These are phyloP conservation scores for Sergeia podlipaevii DNA, from an alignment of 208 protist species.

Conservation along the genomic window DNA sequence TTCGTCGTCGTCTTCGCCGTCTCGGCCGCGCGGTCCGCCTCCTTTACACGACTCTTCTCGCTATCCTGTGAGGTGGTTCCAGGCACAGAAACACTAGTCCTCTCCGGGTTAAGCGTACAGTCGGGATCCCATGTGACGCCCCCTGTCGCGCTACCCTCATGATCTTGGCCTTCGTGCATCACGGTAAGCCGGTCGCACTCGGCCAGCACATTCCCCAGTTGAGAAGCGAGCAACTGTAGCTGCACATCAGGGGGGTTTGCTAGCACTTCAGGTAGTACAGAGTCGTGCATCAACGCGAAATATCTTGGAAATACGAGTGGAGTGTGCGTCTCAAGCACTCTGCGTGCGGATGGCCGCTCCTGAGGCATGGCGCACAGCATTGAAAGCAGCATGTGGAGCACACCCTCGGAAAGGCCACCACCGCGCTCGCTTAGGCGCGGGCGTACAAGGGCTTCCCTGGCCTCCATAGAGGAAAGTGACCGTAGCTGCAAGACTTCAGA, in stretches of 20 bases:
- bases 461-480: slow-evolving; percentile 10
- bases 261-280: slow-evolving; percentile 47
- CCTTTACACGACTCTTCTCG: no score
- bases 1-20: no score
- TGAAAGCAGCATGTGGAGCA: slow-evolving; percentile 18
- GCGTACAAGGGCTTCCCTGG: slow-evolving; percentile 6
- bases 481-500: slow-evolving; percentile 60
- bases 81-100: no score
- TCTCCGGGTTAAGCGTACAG: no score
- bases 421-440: slow-evolving; percentile 13
- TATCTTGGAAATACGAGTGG: slow-evolving; percentile 42
- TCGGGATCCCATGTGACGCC: no score
- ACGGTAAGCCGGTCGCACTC: no score
- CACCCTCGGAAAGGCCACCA: slow-evolving; percentile 1
- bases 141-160: no score
- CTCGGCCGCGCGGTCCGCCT: no score
- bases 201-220: neutral
- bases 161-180: no score
- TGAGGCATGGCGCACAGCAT: slow-evolving; percentile 23
- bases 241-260: slow-evolving; percentile 39
- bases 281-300: slow-evolving; percentile 33
- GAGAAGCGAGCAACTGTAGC: slow-evolving; percentile 29
- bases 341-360: slow-evolving; percentile 38
- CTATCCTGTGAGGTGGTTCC: no score
- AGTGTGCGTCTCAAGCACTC: slow-evolving; percentile 24